A percentile compares a stretch with the other conserved stretches of the same genome.
phyloP scores from a whole-genome alignment of 768 basidiomycete genomes.

The Tephrocybe sp. region DNA sequence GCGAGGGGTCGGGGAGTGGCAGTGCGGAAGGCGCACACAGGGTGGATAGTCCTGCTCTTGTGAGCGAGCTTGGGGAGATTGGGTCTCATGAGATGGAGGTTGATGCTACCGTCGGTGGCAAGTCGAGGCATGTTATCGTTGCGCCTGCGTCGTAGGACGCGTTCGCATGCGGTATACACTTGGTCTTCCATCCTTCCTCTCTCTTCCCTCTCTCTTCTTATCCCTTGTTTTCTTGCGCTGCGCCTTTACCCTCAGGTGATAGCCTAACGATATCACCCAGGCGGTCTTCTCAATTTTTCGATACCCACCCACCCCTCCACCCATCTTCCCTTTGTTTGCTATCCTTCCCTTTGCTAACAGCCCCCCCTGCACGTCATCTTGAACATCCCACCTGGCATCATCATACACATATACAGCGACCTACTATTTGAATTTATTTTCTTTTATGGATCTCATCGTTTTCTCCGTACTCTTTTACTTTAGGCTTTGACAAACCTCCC shows the following conservation, averaged over 20 bases:
- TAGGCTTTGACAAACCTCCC: too few species aligned
- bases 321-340: too few species aligned
- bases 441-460: too few species aligned
- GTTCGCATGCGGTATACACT: not conserved
- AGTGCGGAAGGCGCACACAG: not conserved
- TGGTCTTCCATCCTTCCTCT: not conserved
- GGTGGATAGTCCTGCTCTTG: constrained; percentile 6
- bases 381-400: too few species aligned
- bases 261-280: not conserved
- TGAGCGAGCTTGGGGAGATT: not conserved
- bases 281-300: too few species aligned
- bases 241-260: not conserved
- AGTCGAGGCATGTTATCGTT: not conserved
- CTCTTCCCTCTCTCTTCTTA: not conserved
- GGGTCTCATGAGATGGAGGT: constrained; percentile 4
- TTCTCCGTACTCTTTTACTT: too few species aligned
- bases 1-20: constrained; percentile 13
- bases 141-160: not conserved
- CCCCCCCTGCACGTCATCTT: too few species aligned
- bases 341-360: too few species aligned
- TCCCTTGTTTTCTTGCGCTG: not conserved
- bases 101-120: constrained; percentile 2
- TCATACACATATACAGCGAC: too few species aligned
- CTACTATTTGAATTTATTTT: too few species aligned
- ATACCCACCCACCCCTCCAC: too few species aligned